phyloP scores from a whole-genome alignment of 192 early-diverging fungal species.

The Coemansia asiatica region DNA sequence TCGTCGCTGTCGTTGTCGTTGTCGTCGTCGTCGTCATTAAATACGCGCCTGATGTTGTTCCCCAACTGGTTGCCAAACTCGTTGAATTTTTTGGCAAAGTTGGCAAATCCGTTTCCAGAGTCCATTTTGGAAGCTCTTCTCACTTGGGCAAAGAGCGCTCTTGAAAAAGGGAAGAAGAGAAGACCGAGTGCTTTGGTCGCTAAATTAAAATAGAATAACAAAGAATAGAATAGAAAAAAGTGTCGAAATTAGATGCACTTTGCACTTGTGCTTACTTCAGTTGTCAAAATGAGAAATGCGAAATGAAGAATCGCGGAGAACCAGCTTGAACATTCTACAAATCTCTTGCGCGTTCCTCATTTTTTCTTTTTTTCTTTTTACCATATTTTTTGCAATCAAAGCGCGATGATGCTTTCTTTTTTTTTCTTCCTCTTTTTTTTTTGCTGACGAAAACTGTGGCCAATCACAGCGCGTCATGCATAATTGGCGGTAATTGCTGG shows the following conservation, averaged over 20 bases:
- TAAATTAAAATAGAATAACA: too few relatives aligned
- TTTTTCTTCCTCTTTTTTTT: not conserved
- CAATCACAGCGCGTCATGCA: too few relatives aligned
- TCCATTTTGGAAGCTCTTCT: constrained; percentile 12
- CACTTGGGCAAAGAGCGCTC: not conserved
- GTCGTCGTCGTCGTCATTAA: constrained; percentile 24
- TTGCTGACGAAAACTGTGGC: not conserved
- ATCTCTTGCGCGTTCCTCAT: not conserved
- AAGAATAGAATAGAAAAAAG: too few relatives aligned
- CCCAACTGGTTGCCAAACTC: constrained; percentile 47
- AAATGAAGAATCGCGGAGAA: not conserved
- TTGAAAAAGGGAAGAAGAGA: too few relatives aligned
- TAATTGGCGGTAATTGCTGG: not conserved
- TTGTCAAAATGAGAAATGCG: too few relatives aligned
- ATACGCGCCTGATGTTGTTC: constrained; percentile 49
- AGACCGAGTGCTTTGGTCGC: too few relatives aligned
- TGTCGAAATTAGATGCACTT: not conserved
- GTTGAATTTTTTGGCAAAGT: constrained; percentile 54
- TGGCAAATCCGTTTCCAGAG: constrained; percentile 42
- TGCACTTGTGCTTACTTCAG: too few relatives aligned
- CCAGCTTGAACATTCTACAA: not conserved
- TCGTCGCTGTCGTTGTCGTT: not conserved
- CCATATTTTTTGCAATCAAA: too few relatives aligned
- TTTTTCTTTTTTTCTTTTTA: too few relatives aligned
- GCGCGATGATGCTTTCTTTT: too few relatives aligned